A percentile compares a stretch with the other conserved stretches of the same genome.
These are phyloP conservation scores for Suillus placidus DNA, from an alignment of 768 basidiomycete species.

Conservation along the genomic window DNA sequence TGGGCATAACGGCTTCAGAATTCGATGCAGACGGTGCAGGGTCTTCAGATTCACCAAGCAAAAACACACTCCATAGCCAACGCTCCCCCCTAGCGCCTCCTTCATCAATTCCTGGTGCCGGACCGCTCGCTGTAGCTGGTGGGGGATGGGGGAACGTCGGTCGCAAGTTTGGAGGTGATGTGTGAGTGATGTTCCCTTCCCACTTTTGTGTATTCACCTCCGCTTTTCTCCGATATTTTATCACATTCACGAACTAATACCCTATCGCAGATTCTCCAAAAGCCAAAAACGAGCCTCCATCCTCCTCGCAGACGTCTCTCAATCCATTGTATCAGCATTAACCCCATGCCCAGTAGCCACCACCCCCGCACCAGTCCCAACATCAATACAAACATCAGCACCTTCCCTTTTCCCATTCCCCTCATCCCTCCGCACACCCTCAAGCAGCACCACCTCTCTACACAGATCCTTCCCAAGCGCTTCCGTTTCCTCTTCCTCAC, in stretches of 20 bases:
- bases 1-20: neutral
- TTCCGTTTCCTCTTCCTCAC: constrained; percentile 12
- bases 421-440: constrained; percentile 22
- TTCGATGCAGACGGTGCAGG: neutral
- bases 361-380: constrained; percentile 16
- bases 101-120: constrained; percentile 44
- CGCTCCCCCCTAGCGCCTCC: constrained; percentile 32
- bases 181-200: constrained; percentile 37
- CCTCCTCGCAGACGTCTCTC: constrained; percentile 66
- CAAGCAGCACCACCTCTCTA: constrained; percentile 16
- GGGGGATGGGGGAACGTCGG: constrained; percentile 52
- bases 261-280: constrained; percentile 56
- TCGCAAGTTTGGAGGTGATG: constrained; percentile 62
- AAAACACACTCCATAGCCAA: neutral
- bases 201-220: neutral
- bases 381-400: constrained; percentile 10
- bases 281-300: constrained; percentile 69
- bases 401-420: constrained; percentile 14
- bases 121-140: constrained; percentile 38
- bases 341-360: constrained; percentile 40
- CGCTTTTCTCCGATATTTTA: neutral
- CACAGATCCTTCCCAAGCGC: constrained; percentile 16
- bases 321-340: constrained; percentile 53
- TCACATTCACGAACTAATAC: neutral
- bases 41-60: neutral